Conservation (phyloP, 1,284 basidiomycete genomes). For the Trametes versicolor region DNA sequence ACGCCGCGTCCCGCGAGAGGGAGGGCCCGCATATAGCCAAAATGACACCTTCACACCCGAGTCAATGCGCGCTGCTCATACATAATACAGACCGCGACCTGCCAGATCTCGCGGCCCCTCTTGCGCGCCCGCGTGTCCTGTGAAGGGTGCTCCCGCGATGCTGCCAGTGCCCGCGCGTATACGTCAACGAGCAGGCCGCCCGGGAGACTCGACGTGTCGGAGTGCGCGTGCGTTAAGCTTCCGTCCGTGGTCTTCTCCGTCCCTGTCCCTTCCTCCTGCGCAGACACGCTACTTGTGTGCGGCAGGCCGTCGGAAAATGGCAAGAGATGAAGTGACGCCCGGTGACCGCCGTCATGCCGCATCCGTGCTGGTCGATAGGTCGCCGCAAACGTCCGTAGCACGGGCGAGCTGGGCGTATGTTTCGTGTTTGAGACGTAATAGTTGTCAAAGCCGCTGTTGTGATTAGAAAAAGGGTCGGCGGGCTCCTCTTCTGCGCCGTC, state of each 20-base stretch:
- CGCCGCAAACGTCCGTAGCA: not conserved
- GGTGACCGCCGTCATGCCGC: constrained; percentile 12
- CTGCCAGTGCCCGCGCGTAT: constrained; percentile 1
- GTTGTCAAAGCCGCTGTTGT: constrained; percentile 12
- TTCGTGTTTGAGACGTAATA: constrained; percentile 34
- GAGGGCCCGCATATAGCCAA: constrained; percentile 14
- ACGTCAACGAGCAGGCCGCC: constrained; percentile 12
- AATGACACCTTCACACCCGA: constrained; percentile 21
- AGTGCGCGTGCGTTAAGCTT: not conserved
- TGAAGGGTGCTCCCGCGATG: constrained; percentile 26
- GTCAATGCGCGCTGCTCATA: not conserved
- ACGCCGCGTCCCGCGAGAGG: constrained; percentile 18
- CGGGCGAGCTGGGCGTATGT: constrained; percentile 13
- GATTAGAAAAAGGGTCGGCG: constrained; percentile 13
- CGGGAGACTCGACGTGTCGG: not conserved
- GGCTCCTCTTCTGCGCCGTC: constrained; percentile 17
- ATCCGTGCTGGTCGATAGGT: constrained; percentile 6
- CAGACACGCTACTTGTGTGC: not conserved
- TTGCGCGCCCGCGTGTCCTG: not conserved
- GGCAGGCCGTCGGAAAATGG: not conserved
- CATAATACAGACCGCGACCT: constrained; percentile 14
- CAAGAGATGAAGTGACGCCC: constrained; percentile 1
- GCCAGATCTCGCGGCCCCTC: constrained; percentile 21
- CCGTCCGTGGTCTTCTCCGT: not conserved
- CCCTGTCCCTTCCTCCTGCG: not conserved